Percentiles rank a stretch among this genome's conserved stretches.
Conservation (phyloP, 148 eudicot species). For the Chenopodium berlandieri region DNA sequence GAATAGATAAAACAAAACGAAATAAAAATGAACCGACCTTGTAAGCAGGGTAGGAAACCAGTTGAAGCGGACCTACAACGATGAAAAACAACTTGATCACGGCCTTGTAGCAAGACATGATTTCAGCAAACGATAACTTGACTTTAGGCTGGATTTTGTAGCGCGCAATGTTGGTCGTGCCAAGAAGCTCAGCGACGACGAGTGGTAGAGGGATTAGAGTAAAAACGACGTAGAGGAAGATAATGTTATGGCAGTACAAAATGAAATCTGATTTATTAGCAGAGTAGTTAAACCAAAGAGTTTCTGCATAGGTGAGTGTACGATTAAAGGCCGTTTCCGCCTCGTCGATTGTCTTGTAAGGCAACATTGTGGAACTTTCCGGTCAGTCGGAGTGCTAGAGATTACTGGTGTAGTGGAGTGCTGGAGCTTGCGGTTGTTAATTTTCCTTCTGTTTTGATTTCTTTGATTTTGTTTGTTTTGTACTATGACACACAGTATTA, state of each 20-base stretch:
- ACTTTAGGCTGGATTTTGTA: conserved; percentile 82
- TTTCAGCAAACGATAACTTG: conserved; percentile 39
- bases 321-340: conserved; percentile 22
- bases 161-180: conserved; percentile 23
- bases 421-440: too few species aligned
- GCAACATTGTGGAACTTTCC: too few species aligned
- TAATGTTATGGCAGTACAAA: conserved; percentile 25
- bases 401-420: too few species aligned
- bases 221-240: conserved; percentile 68
- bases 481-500: too few species aligned
- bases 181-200: conserved; percentile 38
- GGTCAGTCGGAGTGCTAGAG: too few species aligned
- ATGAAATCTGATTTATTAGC: too few species aligned
- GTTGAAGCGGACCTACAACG: conserved; percentile 78
- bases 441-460: too few species aligned
- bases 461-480: too few species aligned
- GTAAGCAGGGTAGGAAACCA: conserved; percentile 67
- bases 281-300: too few species aligned
- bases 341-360: too few species aligned
- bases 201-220: conserved; percentile 55
- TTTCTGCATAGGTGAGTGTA: conserved; percentile 30
- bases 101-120: conserved; percentile 49
- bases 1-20: too few species aligned
- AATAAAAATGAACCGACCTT: conserved; percentile 31
- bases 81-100: conserved; percentile 78